These are phyloP conservation scores for Rhexocercosporidium sp. DNA, from an alignment of 2,329 filamentous ascomycete species.

Conservation along the genomic window DNA sequence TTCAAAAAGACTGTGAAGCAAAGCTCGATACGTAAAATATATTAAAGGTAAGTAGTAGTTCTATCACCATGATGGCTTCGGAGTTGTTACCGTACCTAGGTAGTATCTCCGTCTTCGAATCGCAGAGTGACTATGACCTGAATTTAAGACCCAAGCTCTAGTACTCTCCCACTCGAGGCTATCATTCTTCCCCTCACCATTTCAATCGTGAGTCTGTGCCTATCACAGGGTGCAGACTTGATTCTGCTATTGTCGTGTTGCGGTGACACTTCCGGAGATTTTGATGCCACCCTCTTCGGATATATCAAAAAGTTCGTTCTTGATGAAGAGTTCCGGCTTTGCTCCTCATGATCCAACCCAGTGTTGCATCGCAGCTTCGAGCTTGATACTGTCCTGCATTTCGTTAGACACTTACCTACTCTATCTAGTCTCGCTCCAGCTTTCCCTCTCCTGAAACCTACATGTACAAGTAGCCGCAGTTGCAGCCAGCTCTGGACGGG, in stretches of 20 bases:
- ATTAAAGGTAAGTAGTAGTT: too few relatives aligned
- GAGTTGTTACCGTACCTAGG: neutral
- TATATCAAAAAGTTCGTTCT: neutral
- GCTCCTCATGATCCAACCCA: neutral
- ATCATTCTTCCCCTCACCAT: neutral
- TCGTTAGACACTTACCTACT: neutral
- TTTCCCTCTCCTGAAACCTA: neutral
- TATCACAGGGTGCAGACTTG: neutral
- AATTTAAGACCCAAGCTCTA: neutral
- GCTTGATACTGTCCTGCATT: neutral
- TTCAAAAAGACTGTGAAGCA: neutral
- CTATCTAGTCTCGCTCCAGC: neutral
- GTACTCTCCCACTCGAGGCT: neutral
- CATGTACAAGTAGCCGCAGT: conserved; percentile 1
- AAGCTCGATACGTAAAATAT: neutral
- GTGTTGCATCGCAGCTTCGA: conserved; percentile 6
- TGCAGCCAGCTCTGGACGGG: neutral
- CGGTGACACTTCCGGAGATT: neutral
- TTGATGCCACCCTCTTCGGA: neutral
- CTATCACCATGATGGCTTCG: neutral
- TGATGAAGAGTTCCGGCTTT: neutral
- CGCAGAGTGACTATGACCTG: neutral
- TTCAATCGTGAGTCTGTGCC: neutral
- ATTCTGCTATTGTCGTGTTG: neutral
- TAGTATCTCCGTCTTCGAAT: neutral